Base-by-base conservation (phyloP, 768 basidiomycete species). In the Psilocybe tampanensis region DNA sequence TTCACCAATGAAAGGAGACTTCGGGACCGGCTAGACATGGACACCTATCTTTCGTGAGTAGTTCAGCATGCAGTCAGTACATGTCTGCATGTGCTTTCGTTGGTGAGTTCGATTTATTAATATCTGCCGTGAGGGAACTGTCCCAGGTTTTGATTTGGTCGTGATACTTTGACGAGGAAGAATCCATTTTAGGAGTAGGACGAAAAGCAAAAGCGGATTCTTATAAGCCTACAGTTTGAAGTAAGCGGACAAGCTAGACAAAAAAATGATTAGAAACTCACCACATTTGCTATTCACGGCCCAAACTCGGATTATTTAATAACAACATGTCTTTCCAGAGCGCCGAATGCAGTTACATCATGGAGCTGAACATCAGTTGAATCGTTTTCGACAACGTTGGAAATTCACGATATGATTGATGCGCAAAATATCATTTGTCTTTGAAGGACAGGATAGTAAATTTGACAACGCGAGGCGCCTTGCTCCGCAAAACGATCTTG, bases 21-120 rank as follows among this genome's bases (percentile, higher is more conserved):
- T 60, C 60, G 63, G 63, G 41, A 39, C 60, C 60, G 60, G 60
- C 36, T 45, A 56, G 52, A 17, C 12, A 52, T 42, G 19, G 45
- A 54, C 49, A 48, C 62, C 62, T 60, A 64, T 60, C 59, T 15
- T 44, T 41, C 62, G 62, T 64, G 59, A 48, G 57, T 45, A 56
- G 2, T 8, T 26, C 23, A 49, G 56, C 57, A 56, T 54, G 59
- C 56, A 54, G 53, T 22, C 23, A n/a, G 32, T 15, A 17, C 13
- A 19, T 17, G 33, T 49, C 54, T 61, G 24, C 62, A 63, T 60
- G 56, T 55, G 56, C 50, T 60, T 55, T n/a, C 44, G 23, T 39
- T 56, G 51, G 39, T 47, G 39, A 50, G 18, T 26, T 52, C 23
- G 52, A 23, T 29, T 29, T 29, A 43, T 23, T 51, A 24, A 56